These are phyloP conservation scores for Beauveria rudraprayagi DNA, from an alignment of 2,329 filamentous ascomycete genomes.

Conservation along the genomic window DNA sequence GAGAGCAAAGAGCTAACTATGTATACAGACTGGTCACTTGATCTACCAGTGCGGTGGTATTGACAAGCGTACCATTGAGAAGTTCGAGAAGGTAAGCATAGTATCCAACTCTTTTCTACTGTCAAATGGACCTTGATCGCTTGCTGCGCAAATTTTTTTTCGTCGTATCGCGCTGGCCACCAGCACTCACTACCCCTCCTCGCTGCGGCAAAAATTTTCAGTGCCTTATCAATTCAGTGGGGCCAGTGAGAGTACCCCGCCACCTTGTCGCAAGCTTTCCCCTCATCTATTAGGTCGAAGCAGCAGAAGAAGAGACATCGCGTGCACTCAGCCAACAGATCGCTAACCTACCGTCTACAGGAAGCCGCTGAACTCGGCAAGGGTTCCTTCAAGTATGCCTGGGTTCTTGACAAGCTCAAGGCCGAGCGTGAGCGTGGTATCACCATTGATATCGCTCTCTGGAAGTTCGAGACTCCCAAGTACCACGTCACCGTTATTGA, in stretches of 20 bases:
- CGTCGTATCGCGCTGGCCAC: conserved; percentile 15
- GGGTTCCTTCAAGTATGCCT: conserved; percentile 99
- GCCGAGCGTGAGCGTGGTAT: conserved; percentile 99
- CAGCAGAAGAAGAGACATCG: not conserved
- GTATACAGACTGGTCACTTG: conserved; percentile 65
- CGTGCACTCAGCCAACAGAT: not conserved
- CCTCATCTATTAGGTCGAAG: not conserved
- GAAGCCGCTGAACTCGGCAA: conserved; percentile 99
- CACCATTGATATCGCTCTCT: conserved; percentile 99
- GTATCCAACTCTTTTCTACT: conserved; percentile 10
- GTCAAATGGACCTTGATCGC: not conserved
- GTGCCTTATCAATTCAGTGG: conserved; percentile 19
- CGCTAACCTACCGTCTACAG: conserved; percentile 38
- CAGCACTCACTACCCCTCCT: conserved; percentile 15
- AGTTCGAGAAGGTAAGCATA: conserved; percentile 96
- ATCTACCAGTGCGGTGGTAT: conserved; percentile 99
- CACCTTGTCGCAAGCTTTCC: not conserved
- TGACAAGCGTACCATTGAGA: conserved; percentile 99
- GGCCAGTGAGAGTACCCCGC: conserved; percentile 13
- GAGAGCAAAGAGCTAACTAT: conserved; percentile 18
- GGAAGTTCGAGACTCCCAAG: conserved; percentile 99
- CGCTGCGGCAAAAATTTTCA: conserved; percentile 16
- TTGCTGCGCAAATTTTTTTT: conserved; percentile 12
- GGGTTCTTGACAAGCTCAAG: conserved; percentile 99
- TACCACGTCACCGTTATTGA: conserved; percentile 99